Base-by-base conservation (phyloP, 768 basidiomycete species). In the Amanita muscaria region DNA sequence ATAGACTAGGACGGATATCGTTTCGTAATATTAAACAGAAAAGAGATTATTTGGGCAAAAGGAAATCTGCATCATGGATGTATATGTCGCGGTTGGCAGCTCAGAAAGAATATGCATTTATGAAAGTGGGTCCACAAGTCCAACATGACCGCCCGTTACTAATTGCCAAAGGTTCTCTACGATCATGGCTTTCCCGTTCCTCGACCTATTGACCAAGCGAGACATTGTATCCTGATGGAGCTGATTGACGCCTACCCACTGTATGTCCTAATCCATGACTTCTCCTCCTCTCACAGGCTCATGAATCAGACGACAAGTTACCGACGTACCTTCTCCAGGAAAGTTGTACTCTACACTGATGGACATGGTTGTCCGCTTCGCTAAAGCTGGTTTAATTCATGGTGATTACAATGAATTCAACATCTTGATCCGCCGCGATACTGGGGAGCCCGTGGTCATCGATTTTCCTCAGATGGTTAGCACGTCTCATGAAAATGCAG, bases 391-490 rank as follows among this genome's bases (percentile, higher is more conserved):
- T 4, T 75, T 99, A n/a, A 98, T 99, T 41, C 96, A 99, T 56
- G 93, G 96, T 32, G 96, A 99, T 54, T 99, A 88, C 66, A 99
- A 99, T 65, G 96, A 99, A 59, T 99, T 98, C 70, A 98, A 99
- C 62, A 92, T 99, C 52, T 79, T 99, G 49, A 91, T 99, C 54
- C 76, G 77, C 29, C 77, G 87, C 36, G 81, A 82, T 42, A 60
- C 63, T 16, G 73, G 74, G 9, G 80, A 89, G 54, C 88, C 93
- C 5, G 65, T 97, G 42, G 79, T 99, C 33, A 99, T 99, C 55
- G 96, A 99, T 67, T 99, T 99, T 61, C 96, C 96, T 6, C 96
- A 99, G 68, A 97, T 98, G 94, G 90, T 98, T 63, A 90, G 87
- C 70, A 93, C 88, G 21, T 87, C 91, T 37, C 96, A 99, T 53